These are phyloP conservation scores for Gamsiella multidivaricata DNA, from an alignment of 192 early-diverging fungal genomes.

Conservation along the genomic window DNA sequence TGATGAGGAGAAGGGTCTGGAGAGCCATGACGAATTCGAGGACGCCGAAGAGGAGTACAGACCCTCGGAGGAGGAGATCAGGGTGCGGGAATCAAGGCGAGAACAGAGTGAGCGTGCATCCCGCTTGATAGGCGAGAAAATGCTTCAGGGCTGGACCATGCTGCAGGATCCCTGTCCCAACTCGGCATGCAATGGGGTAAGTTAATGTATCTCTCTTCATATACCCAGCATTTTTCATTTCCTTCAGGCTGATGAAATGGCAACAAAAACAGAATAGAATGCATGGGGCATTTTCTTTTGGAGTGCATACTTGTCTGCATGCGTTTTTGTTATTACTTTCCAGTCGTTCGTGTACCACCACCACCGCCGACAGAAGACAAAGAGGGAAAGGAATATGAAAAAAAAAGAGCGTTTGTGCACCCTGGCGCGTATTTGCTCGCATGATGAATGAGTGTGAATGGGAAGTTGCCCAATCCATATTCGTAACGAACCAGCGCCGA, in stretches of 20 bases:
- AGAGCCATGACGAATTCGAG: conserved; percentile 44
- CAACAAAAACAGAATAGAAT: too few species aligned
- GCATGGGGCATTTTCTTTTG: conserved; percentile 26
- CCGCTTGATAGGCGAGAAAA: conserved; percentile 32
- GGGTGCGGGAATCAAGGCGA: conserved; percentile 3
- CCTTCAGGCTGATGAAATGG: not conserved
- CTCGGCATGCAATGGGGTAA: conserved; percentile 32
- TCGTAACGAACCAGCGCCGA: too few species aligned
- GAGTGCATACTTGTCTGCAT: not conserved
- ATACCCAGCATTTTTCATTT: not conserved
- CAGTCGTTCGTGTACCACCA: too few species aligned
- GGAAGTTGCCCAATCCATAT: too few species aligned
- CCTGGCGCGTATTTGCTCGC: not conserved
- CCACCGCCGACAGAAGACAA: not conserved
- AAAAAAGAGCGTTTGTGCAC: not conserved
- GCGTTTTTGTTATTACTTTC: not conserved
- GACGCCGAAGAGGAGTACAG: conserved; percentile 29
- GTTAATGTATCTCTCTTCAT: not conserved
- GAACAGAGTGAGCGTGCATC: conserved; percentile 18
- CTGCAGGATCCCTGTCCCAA: conserved; percentile 43
- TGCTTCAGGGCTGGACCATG: conserved; percentile 50
- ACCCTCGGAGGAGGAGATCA: not conserved
- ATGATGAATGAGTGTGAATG: not conserved
- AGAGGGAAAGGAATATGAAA: not conserved
- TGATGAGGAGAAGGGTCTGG: conserved; percentile 12